Conservation (phyloP, 2,329 filamentous ascomycete species). For the Colletotrichum camelliae region DNA sequence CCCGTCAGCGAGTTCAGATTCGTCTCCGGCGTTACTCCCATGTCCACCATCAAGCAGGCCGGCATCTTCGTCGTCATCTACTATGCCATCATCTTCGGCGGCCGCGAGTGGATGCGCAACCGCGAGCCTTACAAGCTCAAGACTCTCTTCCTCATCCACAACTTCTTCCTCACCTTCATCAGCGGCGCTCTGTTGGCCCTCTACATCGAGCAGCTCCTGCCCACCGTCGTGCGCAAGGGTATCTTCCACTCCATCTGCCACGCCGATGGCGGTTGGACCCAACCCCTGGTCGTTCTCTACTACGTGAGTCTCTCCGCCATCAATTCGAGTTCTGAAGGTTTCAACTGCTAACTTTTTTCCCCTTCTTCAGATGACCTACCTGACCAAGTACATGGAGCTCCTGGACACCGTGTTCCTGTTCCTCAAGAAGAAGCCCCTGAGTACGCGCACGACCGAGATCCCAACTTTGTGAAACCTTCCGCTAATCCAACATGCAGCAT, state of each 20-base stretch:
- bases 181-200: slow-evolving; percentile 81
- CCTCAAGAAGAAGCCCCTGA: slow-evolving; percentile 99
- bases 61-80: slow-evolving; percentile 83
- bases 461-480: background rate
- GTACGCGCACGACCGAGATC: slow-evolving; percentile 46
- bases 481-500: slow-evolving; percentile 62
- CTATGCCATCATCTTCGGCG: slow-evolving; percentile 93
- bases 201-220: slow-evolving; percentile 89
- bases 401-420: slow-evolving; percentile 96
- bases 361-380: slow-evolving; percentile 81
- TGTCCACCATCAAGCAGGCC: slow-evolving; percentile 89
- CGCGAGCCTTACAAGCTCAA: slow-evolving; percentile 86
- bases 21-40: slow-evolving; percentile 78
- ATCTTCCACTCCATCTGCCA: slow-evolving; percentile 91
- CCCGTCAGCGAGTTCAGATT: slow-evolving; percentile 88
- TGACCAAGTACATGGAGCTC: slow-evolving; percentile 96
- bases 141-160: slow-evolving; percentile 92
- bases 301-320: slow-evolving; percentile 70
- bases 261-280: slow-evolving; percentile 86
- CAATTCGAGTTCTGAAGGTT: background rate
- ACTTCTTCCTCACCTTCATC: slow-evolving; percentile 89
- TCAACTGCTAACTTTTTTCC: slow-evolving; percentile 5
- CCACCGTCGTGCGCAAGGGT: slow-evolving; percentile 79
- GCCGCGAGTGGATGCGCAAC: slow-evolving; percentile 89
- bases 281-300: slow-evolving; percentile 91